A percentile compares a stretch with the other conserved stretches of the same genome.
Evolutionary conservation across 345 rosid genomes (phyloP).

Genomic region (Odontarrhena argentea): DNA sequence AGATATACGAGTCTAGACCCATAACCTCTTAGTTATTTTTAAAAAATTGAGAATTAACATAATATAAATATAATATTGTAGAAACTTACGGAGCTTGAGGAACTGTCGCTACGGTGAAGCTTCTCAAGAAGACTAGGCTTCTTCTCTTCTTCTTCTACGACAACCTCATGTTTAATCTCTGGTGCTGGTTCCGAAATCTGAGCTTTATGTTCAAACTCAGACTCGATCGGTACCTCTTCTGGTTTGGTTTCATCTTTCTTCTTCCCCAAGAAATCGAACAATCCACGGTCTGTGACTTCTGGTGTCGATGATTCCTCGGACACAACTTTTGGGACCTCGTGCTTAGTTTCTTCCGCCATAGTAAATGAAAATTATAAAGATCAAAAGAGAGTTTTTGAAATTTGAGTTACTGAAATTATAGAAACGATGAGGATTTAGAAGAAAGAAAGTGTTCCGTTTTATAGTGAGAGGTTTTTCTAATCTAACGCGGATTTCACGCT

Average conservation of each 20-base stretch:
- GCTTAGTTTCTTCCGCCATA: slow-evolving; percentile 61
- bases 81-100: slow-evolving; percentile 92
- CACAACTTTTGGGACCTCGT: slow-evolving; percentile 45
- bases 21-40: too few relatives aligned
- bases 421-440: not conserved
- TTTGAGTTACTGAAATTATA: not conserved
- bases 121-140: slow-evolving; percentile 62
- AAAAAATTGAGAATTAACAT: too few relatives aligned
- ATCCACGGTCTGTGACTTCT: slow-evolving; percentile 73
- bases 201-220: slow-evolving; percentile 72
- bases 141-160: slow-evolving; percentile 49
- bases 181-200: slow-evolving; percentile 51
- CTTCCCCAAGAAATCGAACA: slow-evolving; percentile 80
- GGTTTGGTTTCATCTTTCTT: slow-evolving; percentile 63
- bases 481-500: slow-evolving; percentile 43
- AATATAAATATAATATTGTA: too few relatives aligned
- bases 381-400: slow-evolving; percentile 16
- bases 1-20: not conserved
- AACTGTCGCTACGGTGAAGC: slow-evolving; percentile 69
- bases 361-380: not conserved
- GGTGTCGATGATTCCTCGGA: slow-evolving; percentile 34
- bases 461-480: slow-evolving; percentile 2
- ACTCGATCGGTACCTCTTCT: slow-evolving; percentile 54
- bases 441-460: slow-evolving; percentile 25
- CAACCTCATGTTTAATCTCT: slow-evolving; percentile 31